A percentile compares a stretch with the other conserved stretches of the same genome.
Conservation (phyloP, 768 basidiomycete species). For the Lactarius deliciosus region DNA sequence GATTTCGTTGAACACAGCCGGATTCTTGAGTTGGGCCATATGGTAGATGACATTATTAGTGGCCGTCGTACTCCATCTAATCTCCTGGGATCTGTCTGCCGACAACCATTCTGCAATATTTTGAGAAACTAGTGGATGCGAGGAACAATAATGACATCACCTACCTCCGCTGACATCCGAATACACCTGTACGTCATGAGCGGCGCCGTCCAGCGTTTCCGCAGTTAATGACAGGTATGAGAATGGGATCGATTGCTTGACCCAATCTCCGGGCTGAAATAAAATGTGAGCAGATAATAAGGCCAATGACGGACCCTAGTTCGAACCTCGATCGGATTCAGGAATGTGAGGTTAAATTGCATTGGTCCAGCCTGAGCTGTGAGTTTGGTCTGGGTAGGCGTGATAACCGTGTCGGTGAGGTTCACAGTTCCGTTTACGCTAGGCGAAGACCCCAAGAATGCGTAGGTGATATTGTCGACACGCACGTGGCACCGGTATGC, state of each 20-base stretch:
- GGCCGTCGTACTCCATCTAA: slow-evolving; percentile 15
- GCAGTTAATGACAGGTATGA: slow-evolving; percentile 40
- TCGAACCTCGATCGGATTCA: slow-evolving; percentile 42
- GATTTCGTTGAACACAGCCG: slow-evolving; percentile 21
- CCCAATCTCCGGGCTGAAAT: slow-evolving; percentile 38
- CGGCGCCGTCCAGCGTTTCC: slow-evolving; percentile 34
- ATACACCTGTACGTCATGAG: slow-evolving; percentile 41
- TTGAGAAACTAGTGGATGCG: not conserved
- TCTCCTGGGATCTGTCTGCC: slow-evolving; percentile 17
- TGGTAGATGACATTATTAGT: slow-evolving; percentile 25
- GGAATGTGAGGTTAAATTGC: slow-evolving; percentile 40
- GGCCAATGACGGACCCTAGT: not conserved
- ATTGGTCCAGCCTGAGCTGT: slow-evolving; percentile 39
- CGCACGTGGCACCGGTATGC: slow-evolving; percentile 22
- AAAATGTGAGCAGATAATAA: not conserved
- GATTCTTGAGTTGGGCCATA: slow-evolving; percentile 9
- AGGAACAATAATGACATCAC: not conserved
- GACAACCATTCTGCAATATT: slow-evolving; percentile 31
- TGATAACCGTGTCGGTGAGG: slow-evolving; percentile 34
- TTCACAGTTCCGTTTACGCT: slow-evolving; percentile 21
- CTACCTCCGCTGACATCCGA: slow-evolving; percentile 42
- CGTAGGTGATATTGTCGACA: slow-evolving; percentile 25
- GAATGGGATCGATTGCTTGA: slow-evolving; percentile 43
- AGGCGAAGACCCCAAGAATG: slow-evolving; percentile 24
- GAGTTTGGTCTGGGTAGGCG: slow-evolving; percentile 40